Conservation (phyloP, 1,284 basidiomycete species). For the Irpex rosettiformis region DNA sequence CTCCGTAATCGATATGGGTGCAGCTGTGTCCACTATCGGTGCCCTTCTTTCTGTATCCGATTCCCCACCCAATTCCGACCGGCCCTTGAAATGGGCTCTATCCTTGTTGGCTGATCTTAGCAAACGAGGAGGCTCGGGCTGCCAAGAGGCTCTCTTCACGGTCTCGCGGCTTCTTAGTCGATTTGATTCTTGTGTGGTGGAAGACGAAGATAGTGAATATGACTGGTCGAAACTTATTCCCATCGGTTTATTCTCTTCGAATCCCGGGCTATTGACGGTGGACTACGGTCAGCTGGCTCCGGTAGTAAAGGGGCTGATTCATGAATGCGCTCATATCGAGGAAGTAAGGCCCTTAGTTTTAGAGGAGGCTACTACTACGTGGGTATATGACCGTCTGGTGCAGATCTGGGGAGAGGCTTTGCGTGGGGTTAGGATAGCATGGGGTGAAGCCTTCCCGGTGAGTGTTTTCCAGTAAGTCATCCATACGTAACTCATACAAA, state of each 20-base stretch:
- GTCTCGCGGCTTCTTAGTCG: conserved; percentile 42
- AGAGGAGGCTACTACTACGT: conserved; percentile 52
- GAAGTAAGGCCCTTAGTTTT: conserved; percentile 53
- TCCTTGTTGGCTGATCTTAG: conserved; percentile 52
- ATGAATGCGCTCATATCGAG: conserved; percentile 44
- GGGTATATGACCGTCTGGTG: conserved; percentile 51
- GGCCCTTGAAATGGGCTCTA: conserved; percentile 38
- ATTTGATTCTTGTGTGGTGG: background rate
- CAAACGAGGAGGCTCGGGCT: conserved; percentile 44
- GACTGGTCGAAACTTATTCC: conserved; percentile 54
- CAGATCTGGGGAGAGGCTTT: conserved; percentile 54
- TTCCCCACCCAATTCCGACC: conserved; percentile 34
- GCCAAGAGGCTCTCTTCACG: conserved; percentile 50
- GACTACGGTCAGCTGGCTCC: conserved; percentile 48
- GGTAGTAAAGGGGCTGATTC: conserved; percentile 47
- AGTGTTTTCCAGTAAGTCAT: conserved; percentile 19
- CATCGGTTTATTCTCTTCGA: conserved; percentile 49
- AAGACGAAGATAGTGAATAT: conserved; percentile 16
- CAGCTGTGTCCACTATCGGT: conserved; percentile 53
- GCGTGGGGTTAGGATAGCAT: conserved; percentile 37
- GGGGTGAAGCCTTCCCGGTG: conserved; percentile 38
- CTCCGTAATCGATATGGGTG: conserved; percentile 56
- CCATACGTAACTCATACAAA: conserved; percentile 5
- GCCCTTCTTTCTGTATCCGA: conserved; percentile 41
- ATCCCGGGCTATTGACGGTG: conserved; percentile 55